Evolutionary conservation across 176 grass and related monocot genomes (phyloP), one percentile per base, ranked within the genome.

Genomic region (Aegilops umbellulata): DNA sequence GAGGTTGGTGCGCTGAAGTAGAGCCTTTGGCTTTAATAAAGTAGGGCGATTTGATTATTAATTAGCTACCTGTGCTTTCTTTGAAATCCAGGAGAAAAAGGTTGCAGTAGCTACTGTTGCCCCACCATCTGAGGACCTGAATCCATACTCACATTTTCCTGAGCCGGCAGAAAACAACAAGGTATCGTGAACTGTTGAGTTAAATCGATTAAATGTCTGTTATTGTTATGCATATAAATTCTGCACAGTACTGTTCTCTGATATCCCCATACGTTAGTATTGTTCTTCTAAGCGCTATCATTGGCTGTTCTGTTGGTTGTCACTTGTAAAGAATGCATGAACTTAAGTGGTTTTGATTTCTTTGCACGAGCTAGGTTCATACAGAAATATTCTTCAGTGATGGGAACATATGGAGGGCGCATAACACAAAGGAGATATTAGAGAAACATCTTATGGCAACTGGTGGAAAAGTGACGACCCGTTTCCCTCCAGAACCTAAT

Each of bases 401-500:
- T 85, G 93, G 93, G 77, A 81, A 84, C 74, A 97, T 97, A 78
- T 97, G 95, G 95, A 93, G 87, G 90, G 91, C 89, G 0, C 93
- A 97, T 72, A 97, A 95, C 80, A 82, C 89, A 80, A 97, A 89
- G 66, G 91, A 95, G 51, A 82, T 88, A 53, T 85, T 95, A 38
- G 91, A 95, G 42, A 93, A 82, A 62, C 95, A 97, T 88, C 89
- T 97, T 77, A 95, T 92, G 74, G 79, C 83, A 88, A 97, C 95
- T 26, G 93, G 89, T 86, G 95, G 95, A 62, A 97, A 97, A 91
- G 91, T 95, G 58, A 80, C 90, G 77, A 95, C 95, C 38, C 95
- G 95, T 63, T 95, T 97, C 67, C 95, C 95, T 14, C 95, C 95
- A 31, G 95, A 97, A 86, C 93, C 95, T 84, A 97, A 95, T 91